Evolutionary conservation across 2,329 filamentous ascomycete species (phyloP), one percentile per base, ranked within the genome.

Genomic region (Cytospora piceicola): DNA sequence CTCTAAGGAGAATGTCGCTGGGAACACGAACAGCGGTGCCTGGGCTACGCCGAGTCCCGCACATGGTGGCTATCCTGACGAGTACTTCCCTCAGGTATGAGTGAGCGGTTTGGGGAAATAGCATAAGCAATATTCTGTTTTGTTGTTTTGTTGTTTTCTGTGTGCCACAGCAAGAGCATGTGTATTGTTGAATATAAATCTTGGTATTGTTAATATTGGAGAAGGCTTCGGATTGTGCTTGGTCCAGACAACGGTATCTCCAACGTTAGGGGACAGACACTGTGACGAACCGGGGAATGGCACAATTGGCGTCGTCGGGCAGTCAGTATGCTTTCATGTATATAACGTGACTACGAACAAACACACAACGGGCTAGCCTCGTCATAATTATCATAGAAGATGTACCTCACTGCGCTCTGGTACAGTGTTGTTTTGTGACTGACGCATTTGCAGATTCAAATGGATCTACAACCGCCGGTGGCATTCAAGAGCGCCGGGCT

Each of bases 71-170:
- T 83, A 83, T 69, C 81, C 82, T 57, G 84, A 87, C 42, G 83
- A 85, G 66, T 87, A 85, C 70, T 85, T 82, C 71, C 83, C 83
- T 54, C 84, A 86, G 70, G 80, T 77, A 67, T 86, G 72, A 70
- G 58, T 7, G 12, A n/a, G 11, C 11, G 8, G 9, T 14, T 17
- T 29, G 9, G 27, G 9, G 11, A 30, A 24, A 20, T 5, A 20
- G 12, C 39, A 29, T 12, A 17, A 36, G 30, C n/a, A 36, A 53
- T 51, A 8, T 17, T 29, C 5, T 20, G 11, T 15, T 17, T 29
- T 22, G 11, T 5, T 36, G 17, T 29, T 12, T 17, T 20, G 2
- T n/a, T 51, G 32, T 30, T 11, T 29, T 51, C 11, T n/a, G 20
- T n/a, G 20, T 8, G 20, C 4, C 15, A 42, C 17, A 14, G 17